Conservation (phyloP, 352 stramenopile species). For the Pythium sp. region DNA sequence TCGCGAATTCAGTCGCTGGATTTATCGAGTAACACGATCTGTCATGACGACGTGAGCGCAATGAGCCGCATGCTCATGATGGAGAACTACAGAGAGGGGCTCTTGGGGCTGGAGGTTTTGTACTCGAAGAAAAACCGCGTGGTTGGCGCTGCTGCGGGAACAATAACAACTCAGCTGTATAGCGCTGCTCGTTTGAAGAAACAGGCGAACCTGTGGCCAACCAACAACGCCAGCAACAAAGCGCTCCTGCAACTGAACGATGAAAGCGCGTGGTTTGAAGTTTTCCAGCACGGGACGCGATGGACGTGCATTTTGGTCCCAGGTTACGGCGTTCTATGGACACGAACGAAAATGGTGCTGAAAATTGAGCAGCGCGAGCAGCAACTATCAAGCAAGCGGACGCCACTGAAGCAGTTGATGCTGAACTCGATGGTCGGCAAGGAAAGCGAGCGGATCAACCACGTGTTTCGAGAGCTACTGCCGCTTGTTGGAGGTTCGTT, state of each 20-base stretch:
- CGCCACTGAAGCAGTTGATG: conserved; percentile 26
- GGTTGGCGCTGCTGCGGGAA: not conserved
- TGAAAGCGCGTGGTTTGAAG: conserved; percentile 21
- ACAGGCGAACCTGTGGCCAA: conserved; percentile 7
- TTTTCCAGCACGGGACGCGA: conserved; percentile 12
- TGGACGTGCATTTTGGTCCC: conserved; percentile 34
- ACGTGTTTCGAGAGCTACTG: conserved; percentile 23
- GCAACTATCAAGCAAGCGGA: not conserved
- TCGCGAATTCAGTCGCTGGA: conserved; percentile 26
- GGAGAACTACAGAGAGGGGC: conserved; percentile 1
- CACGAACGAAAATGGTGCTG: not conserved
- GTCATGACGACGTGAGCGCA: conserved; percentile 24
- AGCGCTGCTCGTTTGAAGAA: conserved; percentile 4
- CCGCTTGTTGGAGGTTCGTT: conserved; percentile 22
- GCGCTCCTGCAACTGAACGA: conserved; percentile 8
- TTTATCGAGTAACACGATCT: conserved; percentile 38
- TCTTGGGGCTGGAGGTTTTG: not conserved
- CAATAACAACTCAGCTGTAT: not conserved
- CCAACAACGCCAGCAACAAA: not conserved
- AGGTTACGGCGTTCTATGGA: conserved; percentile 34
- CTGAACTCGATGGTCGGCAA: conserved; percentile 31
- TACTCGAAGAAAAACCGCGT: conserved; percentile 4
- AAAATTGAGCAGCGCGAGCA: not conserved
- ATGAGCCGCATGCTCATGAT: conserved; percentile 20
- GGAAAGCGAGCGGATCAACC: conserved; percentile 9